Percentiles rank a stretch among this genome's conserved stretches.
Conservation (phyloP, 2,329 filamentous ascomycete species). For the Aciculosporium take region DNA sequence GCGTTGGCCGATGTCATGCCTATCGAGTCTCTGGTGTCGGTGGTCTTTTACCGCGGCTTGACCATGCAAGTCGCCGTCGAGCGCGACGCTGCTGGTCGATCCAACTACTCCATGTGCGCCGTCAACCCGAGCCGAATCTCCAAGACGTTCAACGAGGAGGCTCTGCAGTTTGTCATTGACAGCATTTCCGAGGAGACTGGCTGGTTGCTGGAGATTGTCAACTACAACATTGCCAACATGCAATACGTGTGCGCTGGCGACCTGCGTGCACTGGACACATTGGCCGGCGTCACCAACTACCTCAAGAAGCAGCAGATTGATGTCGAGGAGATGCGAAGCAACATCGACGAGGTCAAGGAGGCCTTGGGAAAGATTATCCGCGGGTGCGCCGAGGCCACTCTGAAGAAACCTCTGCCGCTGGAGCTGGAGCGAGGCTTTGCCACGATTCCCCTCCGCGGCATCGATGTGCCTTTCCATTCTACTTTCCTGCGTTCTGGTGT, state of each 20-base stretch:
- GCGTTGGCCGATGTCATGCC: slow-evolving; percentile 97
- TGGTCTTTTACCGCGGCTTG: slow-evolving; percentile 96
- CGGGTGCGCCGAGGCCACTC: slow-evolving; percentile 73
- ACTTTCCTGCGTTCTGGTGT: slow-evolving; percentile 96
- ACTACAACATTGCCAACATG: slow-evolving; percentile 74
- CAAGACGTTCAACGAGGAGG: slow-evolving; percentile 97
- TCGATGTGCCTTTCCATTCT: slow-evolving; percentile 98
- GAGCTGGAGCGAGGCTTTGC: slow-evolving; percentile 90
- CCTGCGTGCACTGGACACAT: slow-evolving; percentile 54
- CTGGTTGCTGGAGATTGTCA: slow-evolving; percentile 98
- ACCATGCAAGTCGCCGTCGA: slow-evolving; percentile 99
- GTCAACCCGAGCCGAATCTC: slow-evolving; percentile 97
- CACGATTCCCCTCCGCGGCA: slow-evolving; percentile 90
- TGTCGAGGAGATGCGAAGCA: slow-evolving; percentile 82
- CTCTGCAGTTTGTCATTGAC: slow-evolving; percentile 90
- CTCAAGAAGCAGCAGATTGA: slow-evolving; percentile 95
- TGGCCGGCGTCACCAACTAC: slow-evolving; percentile 78
- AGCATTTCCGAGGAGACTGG: slow-evolving; percentile 87
- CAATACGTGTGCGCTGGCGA: slow-evolving; percentile 62
- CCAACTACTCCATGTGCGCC: slow-evolving; percentile 98
- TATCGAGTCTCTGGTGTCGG: slow-evolving; percentile 95
- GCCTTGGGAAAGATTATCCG: slow-evolving; percentile 85
- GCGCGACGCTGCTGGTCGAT: slow-evolving; percentile 80
- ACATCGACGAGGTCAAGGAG: slow-evolving; percentile 79
- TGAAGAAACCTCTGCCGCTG: slow-evolving; percentile 75